Evolutionary conservation across 192 early-diverging fungal genomes (phyloP), one percentile per base, ranked within the genome.

Genomic region (Podila epigama): DNA sequence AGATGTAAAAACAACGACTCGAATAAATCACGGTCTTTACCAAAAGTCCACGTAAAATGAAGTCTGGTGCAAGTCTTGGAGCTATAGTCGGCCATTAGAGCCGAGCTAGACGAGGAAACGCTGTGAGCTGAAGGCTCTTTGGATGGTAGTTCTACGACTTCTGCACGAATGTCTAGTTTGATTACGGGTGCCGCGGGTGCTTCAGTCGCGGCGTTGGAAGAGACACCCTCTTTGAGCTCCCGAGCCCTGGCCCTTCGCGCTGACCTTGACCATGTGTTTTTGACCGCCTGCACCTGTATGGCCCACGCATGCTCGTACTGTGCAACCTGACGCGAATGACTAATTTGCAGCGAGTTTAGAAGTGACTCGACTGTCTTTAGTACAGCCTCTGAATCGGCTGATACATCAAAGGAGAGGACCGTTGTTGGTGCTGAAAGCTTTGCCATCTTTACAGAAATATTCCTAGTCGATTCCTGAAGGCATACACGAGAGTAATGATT

Each of bases 21-120:
- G 64, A 87, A 87, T 12, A 85, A 28, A 31, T 66, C 79, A 34
- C 86, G 68, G 31, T 85, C 80, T 9, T 81, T 57, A 5, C 86
- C 86, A 36, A 73, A 44, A 15, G 68, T 81, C 86, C 86, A 87
- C 6, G 61, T 70, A 5, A 66, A 34, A 10, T 69, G 61, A 18
- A 83, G 20, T 2, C 4, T 16, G 27, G 6, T 36, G 29, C 18
- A 11, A 18, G 51, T 28, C 0, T 25, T 4, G 5, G 5, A 2
- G 20, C 28, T 84, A 79, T 12, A 79, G 61, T 4, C 82, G 81
- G 34, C 68, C 33, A 15, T 62, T 75, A 82, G 82, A 85, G 6
- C 54, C 69, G 12, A 66, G 32, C 10, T 66, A 58, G 27, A 83
- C 22, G 4, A 18, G 28, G 13, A 25, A n/a, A 51, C 1, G n/a